Conservation (phyloP, 495 filamentous ascomycete species). For the Glarea lozoyensis region DNA sequence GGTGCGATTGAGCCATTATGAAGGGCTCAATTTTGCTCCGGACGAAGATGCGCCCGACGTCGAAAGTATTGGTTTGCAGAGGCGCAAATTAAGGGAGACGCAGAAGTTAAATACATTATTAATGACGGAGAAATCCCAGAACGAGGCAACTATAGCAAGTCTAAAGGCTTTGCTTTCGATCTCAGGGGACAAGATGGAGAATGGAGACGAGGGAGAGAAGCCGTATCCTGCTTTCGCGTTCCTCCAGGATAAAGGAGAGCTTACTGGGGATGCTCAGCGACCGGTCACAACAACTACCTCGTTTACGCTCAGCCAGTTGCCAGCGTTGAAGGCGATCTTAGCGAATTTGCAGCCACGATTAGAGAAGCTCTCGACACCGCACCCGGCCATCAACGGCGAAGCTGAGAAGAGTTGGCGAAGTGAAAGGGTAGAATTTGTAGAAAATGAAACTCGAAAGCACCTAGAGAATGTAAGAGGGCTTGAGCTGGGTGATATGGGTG, state of each 20-base stretch:
- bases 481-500: conserved; percentile 45
- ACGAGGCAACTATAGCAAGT: conserved; percentile 60
- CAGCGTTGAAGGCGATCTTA: conserved; percentile 60
- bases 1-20: conserved; percentile 80
- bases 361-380: conserved; percentile 37
- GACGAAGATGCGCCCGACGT: conserved; percentile 39
- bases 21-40: conserved; percentile 32
- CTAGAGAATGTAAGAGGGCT: conserved; percentile 44
- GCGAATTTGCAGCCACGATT: conserved; percentile 52
- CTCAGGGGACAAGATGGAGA: conserved; percentile 19
- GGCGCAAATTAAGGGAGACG: conserved; percentile 72
- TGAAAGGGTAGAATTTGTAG: conserved; percentile 67
- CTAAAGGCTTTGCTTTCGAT: conserved; percentile 48
- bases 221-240: conserved; percentile 37
- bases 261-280: conserved; percentile 30
- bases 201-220: conserved; percentile 1
- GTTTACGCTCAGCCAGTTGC: conserved; percentile 76
- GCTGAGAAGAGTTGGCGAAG: conserved; percentile 38
- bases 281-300: conserved; percentile 65
- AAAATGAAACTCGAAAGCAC: conserved; percentile 52
- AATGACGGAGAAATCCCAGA: conserved; percentile 64
- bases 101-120: conserved; percentile 69
- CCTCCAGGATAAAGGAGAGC: conserved; percentile 33
- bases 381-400: conserved; percentile 23
- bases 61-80: conserved; percentile 58